Base-by-base conservation (phyloP, 148 eudicot genomes). In the Vaccinium darrowii region DNA sequence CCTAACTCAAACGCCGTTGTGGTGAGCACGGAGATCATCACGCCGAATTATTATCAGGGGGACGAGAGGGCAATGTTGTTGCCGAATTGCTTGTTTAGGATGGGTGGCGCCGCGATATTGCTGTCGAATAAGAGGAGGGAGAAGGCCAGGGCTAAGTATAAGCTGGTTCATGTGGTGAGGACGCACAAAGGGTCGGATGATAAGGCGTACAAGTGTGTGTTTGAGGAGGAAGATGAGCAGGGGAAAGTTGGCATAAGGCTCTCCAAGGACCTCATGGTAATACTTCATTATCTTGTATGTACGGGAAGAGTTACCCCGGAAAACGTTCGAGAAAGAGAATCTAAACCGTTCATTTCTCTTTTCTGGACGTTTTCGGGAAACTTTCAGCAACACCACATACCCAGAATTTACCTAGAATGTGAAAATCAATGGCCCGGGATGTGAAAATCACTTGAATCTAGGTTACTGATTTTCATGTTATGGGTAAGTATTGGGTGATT, bases 181-280 rank as follows among this genome's bases (percentile, higher is more conserved):
- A 93, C 96, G 81, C 98, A 95, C 75, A 90, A 86, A 50, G 98
- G 98, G 1, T 84, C 90, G 14, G 95, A 95, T 67, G 91, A 91
- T 81, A 92, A 90, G 78, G 90, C 96, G 14, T 95, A 82, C 75
- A 80, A 50, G 58, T 92, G 94, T 57, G 93, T 92, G 25, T 89
- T 83, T 72, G 92, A 94, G 49, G 92, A 92, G 56, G 93, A 94
- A 85, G 98, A 94, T 76, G 84, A 82, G 0, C 88, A 91, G 54
- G 97, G 93, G 1, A 92, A 91, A 25, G 88, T 88, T 3, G 98
- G 98, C 1, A 88, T 94, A 58, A 84, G 90, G 25, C 91, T 94
- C 62, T 84, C 88, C n/a, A 93, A 92, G 56, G 95, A 94, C 84
- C 88, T 94, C 0, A 94, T 93, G 94, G 86, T 89, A 69, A 25